Evolutionary conservation across 2,329 filamentous ascomycete species (phyloP), one percentile per base, ranked within the genome.

Genomic region (Alternaria angustiovoidea): DNA sequence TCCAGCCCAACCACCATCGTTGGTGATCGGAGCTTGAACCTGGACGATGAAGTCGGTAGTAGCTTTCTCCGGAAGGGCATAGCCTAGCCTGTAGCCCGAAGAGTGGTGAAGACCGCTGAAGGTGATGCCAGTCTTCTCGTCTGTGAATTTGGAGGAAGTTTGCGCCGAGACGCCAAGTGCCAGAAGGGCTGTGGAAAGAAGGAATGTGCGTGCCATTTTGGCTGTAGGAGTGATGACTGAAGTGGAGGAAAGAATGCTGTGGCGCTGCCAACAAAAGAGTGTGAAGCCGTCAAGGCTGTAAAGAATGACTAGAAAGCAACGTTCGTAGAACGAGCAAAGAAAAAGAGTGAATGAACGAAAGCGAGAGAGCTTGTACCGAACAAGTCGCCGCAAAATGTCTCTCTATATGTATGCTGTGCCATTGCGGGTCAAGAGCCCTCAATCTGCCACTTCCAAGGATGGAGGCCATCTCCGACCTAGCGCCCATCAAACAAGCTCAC

Each of bases 11-110:
- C 84, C 83, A 3, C 73, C 76, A 20, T 76, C 79, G 59, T 82
- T 78, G 57, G 81, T 80, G 18, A 85, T 81, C 12, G 75, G 75
- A 12, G 66, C 72, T 51, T 75, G 68, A 44, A 88, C 79, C 68
- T 87, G 83, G 7, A 82, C 83, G 60, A 88, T 85, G 64, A 87
- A 82, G 71, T 88, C 86, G 11, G 80, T 80, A 1, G 74, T 79
- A 14, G 82, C 73, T 11, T 75, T 81, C 61, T 84, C 78, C 1
- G 85, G 85, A 2, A 86, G 70, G 1, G 82, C 84, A 39, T 87
- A 78, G 67, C 84, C 84, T 55, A 86, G 82, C 26, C 70, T 78
- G 69, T 78, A 86, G 24, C 80, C 81, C 1, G 80, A 80, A 34
- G 66, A 65, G 26, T 77, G 66, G 30, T 78, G 61, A 54, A 65